Evolutionary conservation across 2,329 filamentous ascomycete genomes (phyloP), one percentile per base, ranked within the genome.

Genomic region (Akanthomyces uredinophilus): DNA sequence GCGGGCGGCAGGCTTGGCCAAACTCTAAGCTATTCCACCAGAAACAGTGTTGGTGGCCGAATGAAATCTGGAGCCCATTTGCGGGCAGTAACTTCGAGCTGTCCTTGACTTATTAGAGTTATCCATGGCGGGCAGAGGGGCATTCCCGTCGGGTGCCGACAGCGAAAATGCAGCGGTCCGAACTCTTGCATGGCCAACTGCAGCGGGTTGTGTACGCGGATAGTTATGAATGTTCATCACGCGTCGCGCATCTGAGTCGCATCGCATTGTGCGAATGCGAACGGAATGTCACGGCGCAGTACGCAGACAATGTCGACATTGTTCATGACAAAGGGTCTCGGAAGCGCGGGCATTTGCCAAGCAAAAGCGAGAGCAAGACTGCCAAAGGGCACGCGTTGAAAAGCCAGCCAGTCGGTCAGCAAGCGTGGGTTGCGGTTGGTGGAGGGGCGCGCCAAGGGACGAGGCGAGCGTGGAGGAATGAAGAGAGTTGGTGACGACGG

Each of bases 221-320:
- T 20, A 29, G 27, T 29, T 29, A 24, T 14, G 16, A 32, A 7
- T 29, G 27, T 8, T 32, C 14, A 37, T 20, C 13, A 41, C 44
- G 44, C 43, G 32, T 32, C 22, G 32, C 43, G 32, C 14, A n/a
- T 37, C 14, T 35, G 43, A 35, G 43, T 41, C 44, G 44, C 32
- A 58, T 49, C 44, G 32, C 32, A 47, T 54, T 54, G 50, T 53
- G 2, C 13, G 29, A 27, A 29, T 29, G 20, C 43, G 24, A 39
- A 1, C n/a, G 55, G 55, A 58, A 58, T 49, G 43, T 11, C 43
- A 24, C 27, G 13, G 32, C 29, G n/a, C 29, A 44, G 24, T 18
- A 8, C 35, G 22, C 53, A 35, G 55, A 58, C 55, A 51, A 59
- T 59, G 56, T 20, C 18, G 32, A 22, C 56, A 43, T 59, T 51